Evolutionary conservation across 208 protist species (phyloP), one percentile per base, ranked within the genome.

Genomic region (Trypanosoma congolense): DNA sequence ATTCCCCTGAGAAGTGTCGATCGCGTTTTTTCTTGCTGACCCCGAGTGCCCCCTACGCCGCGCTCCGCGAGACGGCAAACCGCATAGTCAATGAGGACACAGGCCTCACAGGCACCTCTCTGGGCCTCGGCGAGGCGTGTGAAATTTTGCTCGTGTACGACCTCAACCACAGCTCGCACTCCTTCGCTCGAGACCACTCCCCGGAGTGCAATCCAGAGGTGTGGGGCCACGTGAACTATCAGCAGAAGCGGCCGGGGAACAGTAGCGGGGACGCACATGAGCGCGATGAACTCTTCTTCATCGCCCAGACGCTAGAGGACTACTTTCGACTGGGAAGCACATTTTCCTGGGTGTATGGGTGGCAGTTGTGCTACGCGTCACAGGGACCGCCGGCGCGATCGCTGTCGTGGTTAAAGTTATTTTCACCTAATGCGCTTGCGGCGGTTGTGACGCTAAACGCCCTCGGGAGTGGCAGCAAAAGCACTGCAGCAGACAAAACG

Each of bases 281-380:
- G 14, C 12, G 52, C 21, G 70, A 70, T 10, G 74, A 83, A 54
- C 54, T 85, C 35, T 89, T 89, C 52, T 83, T 75, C 45, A 75
- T 89, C 61, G 60, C 81, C 6, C 41, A 41, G 29, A 65, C 49
- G 29, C 10, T 89, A 26, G 65, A 75, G 44, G 77, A 83, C 56
- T 89, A 89, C 57, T 47, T 80, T 18, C 74, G 81, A 18, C 61
- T 89, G 10, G 77, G 69, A 24, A 59, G 70, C 21, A 54, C 73
- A 36, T 79, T 85, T 49, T 73, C 72, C 5, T 89, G 81, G 81
- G 62, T 89, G 14, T 89, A 89, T 59, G 81, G 81, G 5, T 89
- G 81, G 81, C 81, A 89, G 61, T 57, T 83, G 46, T 83, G 77
- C 59, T 89, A 85, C 63, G 61, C 67, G 1, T 52, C 75, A 0